Conservation (phyloP, 495 filamentous ascomycete species). For the Penicillium verhagenii region DNA sequence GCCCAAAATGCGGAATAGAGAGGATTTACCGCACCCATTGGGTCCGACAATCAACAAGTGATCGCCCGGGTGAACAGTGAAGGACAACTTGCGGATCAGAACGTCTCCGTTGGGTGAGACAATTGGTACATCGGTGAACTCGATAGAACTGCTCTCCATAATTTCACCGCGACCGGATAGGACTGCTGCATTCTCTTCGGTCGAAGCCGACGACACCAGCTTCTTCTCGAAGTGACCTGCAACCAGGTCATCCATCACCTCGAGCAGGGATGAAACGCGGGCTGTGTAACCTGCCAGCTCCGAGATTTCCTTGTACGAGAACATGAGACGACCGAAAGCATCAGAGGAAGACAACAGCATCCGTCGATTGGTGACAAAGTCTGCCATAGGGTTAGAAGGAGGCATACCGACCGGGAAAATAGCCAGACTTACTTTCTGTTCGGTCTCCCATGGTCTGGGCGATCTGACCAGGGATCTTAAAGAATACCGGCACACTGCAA, state of each 20-base stretch:
- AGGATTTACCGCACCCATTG: constrained; percentile 96
- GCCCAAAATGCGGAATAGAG: constrained; percentile 91
- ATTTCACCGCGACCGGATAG: constrained; percentile 76
- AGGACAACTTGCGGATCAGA: constrained; percentile 77
- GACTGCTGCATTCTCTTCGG: constrained; percentile 72
- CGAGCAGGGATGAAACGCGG: constrained; percentile 80
- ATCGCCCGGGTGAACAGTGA: constrained; percentile 79
- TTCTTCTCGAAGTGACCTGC: constrained; percentile 92
- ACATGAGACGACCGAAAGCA: constrained; percentile 95
- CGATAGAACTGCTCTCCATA: constrained; percentile 75
- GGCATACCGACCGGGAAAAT: background rate
- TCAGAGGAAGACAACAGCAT: constrained; percentile 91
- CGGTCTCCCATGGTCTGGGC: constrained; percentile 79
- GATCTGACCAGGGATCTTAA: constrained; percentile 79
- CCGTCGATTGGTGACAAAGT: constrained; percentile 89
- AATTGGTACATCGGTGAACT: constrained; percentile 91
- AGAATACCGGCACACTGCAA: constrained; percentile 95
- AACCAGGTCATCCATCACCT: constrained; percentile 92
- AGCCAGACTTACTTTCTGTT: constrained; percentile 67
- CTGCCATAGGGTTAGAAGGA: constrained; percentile 30
- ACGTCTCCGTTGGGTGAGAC: constrained; percentile 96
- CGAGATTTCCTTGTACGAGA: constrained; percentile 95
- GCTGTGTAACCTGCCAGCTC: constrained; percentile 94
- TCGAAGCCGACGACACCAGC: constrained; percentile 82
- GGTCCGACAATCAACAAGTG: constrained; percentile 95